Conservation (phyloP, 1,284 basidiomycete genomes). For the Cryptococcus sp. region DNA sequence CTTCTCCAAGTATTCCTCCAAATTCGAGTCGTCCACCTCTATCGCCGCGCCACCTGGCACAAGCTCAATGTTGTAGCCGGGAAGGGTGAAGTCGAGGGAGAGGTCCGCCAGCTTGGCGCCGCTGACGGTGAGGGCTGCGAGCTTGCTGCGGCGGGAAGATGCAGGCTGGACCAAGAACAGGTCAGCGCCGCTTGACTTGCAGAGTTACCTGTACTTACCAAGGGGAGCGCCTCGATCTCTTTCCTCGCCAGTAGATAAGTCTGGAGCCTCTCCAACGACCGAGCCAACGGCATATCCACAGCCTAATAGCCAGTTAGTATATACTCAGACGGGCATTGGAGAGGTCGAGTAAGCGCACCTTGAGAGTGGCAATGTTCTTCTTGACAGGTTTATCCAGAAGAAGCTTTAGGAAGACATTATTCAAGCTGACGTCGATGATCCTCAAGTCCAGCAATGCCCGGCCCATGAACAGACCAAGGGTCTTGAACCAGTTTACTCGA, state of each 20-base stretch:
- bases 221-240: conserved; percentile 49
- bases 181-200: conserved; percentile 1
- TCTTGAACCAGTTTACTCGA: conserved; percentile 71
- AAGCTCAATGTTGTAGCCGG: conserved; percentile 90
- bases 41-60: conserved; percentile 73
- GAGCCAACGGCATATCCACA: conserved; percentile 79
- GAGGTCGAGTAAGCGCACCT: conserved; percentile 52
- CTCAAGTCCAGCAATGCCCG: conserved; percentile 96
- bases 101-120: conserved; percentile 70
- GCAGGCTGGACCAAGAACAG: conserved; percentile 26
- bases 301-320: conserved; percentile 51
- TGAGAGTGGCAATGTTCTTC: conserved; percentile 73
- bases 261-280: conserved; percentile 77
- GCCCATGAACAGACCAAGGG: conserved; percentile 95
- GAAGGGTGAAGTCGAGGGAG: conserved; percentile 90
- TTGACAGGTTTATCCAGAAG: conserved; percentile 82
- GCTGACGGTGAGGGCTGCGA: conserved; percentile 54
- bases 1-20: conserved; percentile 79
- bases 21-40: conserved; percentile 76
- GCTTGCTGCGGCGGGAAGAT: conserved; percentile 41
- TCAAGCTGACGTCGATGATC: conserved; percentile 94
- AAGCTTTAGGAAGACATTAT: conserved; percentile 84
- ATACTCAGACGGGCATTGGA: background rate
- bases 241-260: conserved; percentile 51
- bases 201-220: conserved; percentile 25